Evolutionary conservation across 495 filamentous ascomycete genomes (phyloP).

Genomic region (Aspergillus sclerotiicarbonarius): DNA sequence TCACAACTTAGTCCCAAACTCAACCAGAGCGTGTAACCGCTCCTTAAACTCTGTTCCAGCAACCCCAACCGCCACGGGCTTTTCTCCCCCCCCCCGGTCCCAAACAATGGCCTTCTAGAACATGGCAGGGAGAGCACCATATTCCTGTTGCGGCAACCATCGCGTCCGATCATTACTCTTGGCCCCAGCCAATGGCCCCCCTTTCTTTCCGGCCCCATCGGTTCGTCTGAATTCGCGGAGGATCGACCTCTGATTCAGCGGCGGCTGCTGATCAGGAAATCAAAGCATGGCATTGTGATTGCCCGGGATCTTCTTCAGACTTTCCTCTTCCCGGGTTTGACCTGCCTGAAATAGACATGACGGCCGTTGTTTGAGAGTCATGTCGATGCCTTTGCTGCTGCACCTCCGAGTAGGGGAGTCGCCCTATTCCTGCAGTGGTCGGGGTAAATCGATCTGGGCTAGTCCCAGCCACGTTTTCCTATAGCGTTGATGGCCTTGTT

Average conservation of each 20-base stretch:
- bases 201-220: not conserved
- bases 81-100: not conserved
- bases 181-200: not conserved
- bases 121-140: not conserved
- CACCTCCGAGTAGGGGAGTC: not conserved
- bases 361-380: conserved; percentile 13
- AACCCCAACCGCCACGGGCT: not conserved
- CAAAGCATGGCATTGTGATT: not conserved
- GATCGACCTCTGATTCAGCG: conserved; percentile 17
- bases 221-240: conserved; percentile 12
- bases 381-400: not conserved
- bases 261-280: conserved; percentile 10
- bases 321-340: not conserved
- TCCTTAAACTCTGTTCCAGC: not conserved
- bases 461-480: not conserved
- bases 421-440: not conserved
- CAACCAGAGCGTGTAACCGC: not conserved
- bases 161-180: not conserved
- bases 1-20: conserved; percentile 6
- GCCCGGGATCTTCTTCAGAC: not conserved
- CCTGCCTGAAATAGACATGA: conserved; percentile 14
- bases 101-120: conserved; percentile 4
- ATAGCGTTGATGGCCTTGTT: not conserved
- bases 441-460: not conserved
- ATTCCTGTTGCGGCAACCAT: not conserved